Evolutionary conservation across 306 rosid species (phyloP).

Genomic region (Astragalus glycyphyllos): DNA sequence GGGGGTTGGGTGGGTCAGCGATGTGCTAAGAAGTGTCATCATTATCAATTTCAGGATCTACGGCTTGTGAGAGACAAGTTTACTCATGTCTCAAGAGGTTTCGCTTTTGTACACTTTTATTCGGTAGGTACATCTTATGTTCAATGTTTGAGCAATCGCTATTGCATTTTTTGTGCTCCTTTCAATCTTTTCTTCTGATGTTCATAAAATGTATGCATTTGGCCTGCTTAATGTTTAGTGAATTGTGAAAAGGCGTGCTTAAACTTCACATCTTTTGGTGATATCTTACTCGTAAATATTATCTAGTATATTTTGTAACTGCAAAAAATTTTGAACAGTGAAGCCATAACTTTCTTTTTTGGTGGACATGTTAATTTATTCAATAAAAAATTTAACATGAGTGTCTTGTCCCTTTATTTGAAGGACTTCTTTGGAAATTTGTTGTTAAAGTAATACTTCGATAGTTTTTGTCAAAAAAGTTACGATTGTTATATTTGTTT

Average conservation of each 20-base stretch:
- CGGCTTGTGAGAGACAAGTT: constrained; percentile 98
- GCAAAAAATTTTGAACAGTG: constrained; percentile 25
- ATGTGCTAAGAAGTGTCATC: constrained; percentile 35
- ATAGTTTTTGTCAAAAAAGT: not conserved
- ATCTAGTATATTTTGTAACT: not conserved
- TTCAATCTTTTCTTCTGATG: not conserved
- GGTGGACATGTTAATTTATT: constrained; percentile 28
- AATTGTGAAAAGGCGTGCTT: not conserved
- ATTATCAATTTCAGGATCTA: constrained; percentile 75
- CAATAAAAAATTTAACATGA: constrained; percentile 19
- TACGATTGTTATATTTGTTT: not conserved
- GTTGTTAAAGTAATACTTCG: not conserved
- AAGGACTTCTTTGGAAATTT: constrained; percentile 10
- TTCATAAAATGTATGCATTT: constrained; percentile 22
- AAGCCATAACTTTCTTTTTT: not conserved
- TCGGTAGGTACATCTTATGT: constrained; percentile 65
- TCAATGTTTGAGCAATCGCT: constrained; percentile 28
- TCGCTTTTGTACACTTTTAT: constrained; percentile 95
- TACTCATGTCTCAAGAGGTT: constrained; percentile 97
- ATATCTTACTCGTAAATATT: constrained; percentile 19
- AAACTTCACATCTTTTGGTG: not conserved
- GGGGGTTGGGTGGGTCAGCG: not conserved
- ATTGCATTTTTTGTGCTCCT: constrained; percentile 24
- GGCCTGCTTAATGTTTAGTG: not conserved
- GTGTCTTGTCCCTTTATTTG: not conserved